phyloP scores from a whole-genome alignment of 1,284 basidiomycete genomes.

The Marasmius oreades region DNA sequence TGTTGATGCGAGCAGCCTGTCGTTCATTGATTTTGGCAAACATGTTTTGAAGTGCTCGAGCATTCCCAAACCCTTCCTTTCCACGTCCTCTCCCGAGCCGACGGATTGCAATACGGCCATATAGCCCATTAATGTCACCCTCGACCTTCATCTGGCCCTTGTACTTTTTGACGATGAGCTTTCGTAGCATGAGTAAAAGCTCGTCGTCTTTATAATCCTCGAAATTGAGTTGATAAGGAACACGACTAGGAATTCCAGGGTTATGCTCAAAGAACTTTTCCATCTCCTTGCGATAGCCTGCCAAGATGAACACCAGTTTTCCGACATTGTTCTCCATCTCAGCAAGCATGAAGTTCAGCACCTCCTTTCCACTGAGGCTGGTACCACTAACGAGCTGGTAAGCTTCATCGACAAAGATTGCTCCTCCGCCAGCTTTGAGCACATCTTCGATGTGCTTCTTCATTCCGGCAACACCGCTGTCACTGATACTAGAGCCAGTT shows the following conservation, averaged over 20 bases:
- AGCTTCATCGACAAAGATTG: conserved; percentile 66
- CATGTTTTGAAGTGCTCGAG: conserved; percentile 52
- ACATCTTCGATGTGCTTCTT: conserved; percentile 49
- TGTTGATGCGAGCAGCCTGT: conserved; percentile 46
- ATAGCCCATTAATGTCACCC: conserved; percentile 52
- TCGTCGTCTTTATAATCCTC: conserved; percentile 57
- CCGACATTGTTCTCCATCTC: conserved; percentile 71
- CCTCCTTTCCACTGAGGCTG: conserved; percentile 45
- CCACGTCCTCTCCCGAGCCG: conserved; percentile 55
- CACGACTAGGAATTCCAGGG: conserved; percentile 60
- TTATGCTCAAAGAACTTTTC: conserved; percentile 74
- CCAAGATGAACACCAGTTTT: conserved; percentile 63
- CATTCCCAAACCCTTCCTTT: conserved; percentile 59
- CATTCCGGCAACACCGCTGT: conserved; percentile 48
- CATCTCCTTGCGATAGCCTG: conserved; percentile 68
- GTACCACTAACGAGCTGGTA: conserved; percentile 54
- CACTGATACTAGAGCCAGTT: conserved; percentile 54
- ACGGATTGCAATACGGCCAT: conserved; percentile 48
- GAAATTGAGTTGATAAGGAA: conserved; percentile 58
- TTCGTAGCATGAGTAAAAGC: conserved; percentile 49
- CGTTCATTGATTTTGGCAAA: conserved; percentile 42
- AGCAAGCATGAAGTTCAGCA: conserved; percentile 62
- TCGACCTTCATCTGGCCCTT: conserved; percentile 51
- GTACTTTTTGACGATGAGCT: conserved; percentile 42
- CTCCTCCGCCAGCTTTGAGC: conserved; percentile 51